Percentiles rank a stretch among this genome's conserved stretches.
Conservation (phyloP, 331 rosid genomes). For the Quercus tomentella region DNA sequence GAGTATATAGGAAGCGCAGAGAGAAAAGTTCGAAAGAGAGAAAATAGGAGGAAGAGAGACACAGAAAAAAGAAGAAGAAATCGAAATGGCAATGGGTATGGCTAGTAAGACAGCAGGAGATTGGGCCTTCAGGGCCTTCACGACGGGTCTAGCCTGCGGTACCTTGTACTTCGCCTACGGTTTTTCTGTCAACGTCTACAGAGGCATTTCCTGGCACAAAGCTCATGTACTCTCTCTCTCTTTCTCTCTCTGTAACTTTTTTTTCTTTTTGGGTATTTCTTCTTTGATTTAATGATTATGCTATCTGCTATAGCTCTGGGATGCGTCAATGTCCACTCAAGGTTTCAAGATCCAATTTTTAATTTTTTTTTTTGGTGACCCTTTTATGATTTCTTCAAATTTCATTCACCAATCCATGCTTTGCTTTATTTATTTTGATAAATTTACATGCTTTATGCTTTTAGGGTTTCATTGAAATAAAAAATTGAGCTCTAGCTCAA, state of each 20-base stretch:
- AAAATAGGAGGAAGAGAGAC: too few species aligned
- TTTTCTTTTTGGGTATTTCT: not conserved
- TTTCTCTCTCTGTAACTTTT: not conserved
- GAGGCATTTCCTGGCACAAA: slow-evolving; percentile 88
- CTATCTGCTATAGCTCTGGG: not conserved
- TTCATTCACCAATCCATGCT: not conserved
- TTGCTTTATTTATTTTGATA: not conserved
- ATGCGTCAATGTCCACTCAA: not conserved
- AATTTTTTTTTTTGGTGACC: not conserved
- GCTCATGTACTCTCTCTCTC: slow-evolving; percentile 49
- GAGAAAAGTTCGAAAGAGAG: too few species aligned
- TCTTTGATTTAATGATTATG: not conserved
- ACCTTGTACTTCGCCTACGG: slow-evolving; percentile 76
- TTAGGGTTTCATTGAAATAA: not conserved
- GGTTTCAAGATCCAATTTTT: not conserved
- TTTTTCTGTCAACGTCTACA: slow-evolving; percentile 76
- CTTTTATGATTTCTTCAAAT: not conserved
- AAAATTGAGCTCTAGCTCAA: not conserved
- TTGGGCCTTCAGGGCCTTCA: slow-evolving; percentile 79
- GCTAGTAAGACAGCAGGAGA: slow-evolving; percentile 65
- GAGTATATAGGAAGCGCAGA: too few species aligned
- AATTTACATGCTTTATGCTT: not conserved
- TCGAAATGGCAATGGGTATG: slow-evolving; percentile 46
- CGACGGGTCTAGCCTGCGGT: slow-evolving; percentile 74
- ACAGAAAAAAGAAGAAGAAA: not conserved